Evolutionary conservation across 2,329 filamentous ascomycete species (phyloP), one percentile per base, ranked within the genome.

Genomic region (Arthrocladium fulminans): DNA sequence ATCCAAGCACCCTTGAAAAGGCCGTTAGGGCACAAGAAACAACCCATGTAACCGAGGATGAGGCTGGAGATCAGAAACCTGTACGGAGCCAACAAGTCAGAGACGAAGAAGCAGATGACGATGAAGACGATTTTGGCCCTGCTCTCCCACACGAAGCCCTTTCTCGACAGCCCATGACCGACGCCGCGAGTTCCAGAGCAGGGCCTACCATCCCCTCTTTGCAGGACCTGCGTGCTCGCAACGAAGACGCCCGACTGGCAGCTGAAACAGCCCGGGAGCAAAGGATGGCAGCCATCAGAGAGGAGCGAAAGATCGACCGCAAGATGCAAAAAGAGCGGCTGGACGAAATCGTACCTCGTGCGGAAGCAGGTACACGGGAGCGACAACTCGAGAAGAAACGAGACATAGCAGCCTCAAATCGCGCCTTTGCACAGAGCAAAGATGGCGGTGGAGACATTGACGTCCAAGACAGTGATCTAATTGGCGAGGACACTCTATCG

Each of bases 321-420:
- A 72, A 73, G 38, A 60, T 73, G 3, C 84, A 90, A 59, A 84
- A 83, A 54, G 83, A 84, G 47, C 76, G 77, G 0, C 73, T 92
- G 0, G 87, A 96, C 12, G 89, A 96, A 55, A 69, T 96, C 0
- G 79, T 75, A 0, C 89, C 90, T 0, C 85, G 87, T 9, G 87
- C 90, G 0, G 88, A 92, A 51, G 71, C 88, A 0, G 88, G 89
- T 0, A 86, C 85, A 1, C 81, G 82, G 39, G 90, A 95, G 68
- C 81, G 90, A 9, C 79, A 81, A 60, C 74, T 97, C 1, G 90
- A 98, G 70, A 96, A 96, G 75, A 83, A 82, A 55, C 77, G 76
- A 27, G 84, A 85, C 53, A 72, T 77, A 3, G 84, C 84, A 24
- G 81, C 83, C 5, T 80, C 83, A 56, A 83, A 94, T 71, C 77